These are phyloP conservation scores for Diplogelasinospora grovesii DNA, from an alignment of 495 filamentous ascomycete species.

Conservation along the genomic window DNA sequence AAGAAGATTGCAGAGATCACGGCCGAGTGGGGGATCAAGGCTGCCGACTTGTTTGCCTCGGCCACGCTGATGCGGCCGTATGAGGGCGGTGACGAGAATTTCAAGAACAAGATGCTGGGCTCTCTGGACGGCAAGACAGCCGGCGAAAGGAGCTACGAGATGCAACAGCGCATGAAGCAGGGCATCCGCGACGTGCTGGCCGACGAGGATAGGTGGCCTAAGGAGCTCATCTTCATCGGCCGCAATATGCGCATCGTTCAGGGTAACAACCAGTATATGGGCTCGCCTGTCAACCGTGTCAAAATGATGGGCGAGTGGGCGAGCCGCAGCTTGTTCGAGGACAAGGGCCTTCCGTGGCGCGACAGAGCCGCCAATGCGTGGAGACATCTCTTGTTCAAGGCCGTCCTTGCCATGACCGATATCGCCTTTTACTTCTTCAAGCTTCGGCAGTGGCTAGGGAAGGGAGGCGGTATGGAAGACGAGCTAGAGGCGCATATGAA, in stretches of 20 bases:
- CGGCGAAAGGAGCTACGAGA: constrained; percentile 67
- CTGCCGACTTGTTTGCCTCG: constrained; percentile 82
- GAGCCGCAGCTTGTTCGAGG: constrained; percentile 66
- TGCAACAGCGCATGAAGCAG: constrained; percentile 77
- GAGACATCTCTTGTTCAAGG: constrained; percentile 70
- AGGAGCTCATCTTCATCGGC: constrained; percentile 91
- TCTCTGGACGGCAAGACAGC: constrained; percentile 51
- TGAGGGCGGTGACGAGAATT: constrained; percentile 68
- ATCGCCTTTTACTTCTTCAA: constrained; percentile 75
- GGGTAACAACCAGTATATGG: constrained; percentile 62
- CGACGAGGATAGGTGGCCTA: constrained; percentile 89
- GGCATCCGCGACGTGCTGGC: constrained; percentile 77
- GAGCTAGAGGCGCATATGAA: constrained; percentile 83
- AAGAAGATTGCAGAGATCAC: constrained; percentile 63
- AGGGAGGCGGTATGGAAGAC: constrained; percentile 86
- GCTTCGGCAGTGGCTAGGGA: constrained; percentile 63
- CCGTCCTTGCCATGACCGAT: constrained; percentile 73
- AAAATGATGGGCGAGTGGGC: constrained; percentile 95
- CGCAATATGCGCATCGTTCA: constrained; percentile 90
- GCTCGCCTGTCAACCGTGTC: constrained; percentile 87
- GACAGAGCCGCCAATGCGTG: constrained; percentile 49
- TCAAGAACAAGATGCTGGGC: constrained; percentile 48
- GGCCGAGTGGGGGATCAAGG: constrained; percentile 74
- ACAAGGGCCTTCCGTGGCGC: constrained; percentile 31
- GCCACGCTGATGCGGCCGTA: constrained; percentile 88